These are phyloP conservation scores for Solidago caesia DNA, from an alignment of 129 eudicot species.

Conservation along the genomic window DNA sequence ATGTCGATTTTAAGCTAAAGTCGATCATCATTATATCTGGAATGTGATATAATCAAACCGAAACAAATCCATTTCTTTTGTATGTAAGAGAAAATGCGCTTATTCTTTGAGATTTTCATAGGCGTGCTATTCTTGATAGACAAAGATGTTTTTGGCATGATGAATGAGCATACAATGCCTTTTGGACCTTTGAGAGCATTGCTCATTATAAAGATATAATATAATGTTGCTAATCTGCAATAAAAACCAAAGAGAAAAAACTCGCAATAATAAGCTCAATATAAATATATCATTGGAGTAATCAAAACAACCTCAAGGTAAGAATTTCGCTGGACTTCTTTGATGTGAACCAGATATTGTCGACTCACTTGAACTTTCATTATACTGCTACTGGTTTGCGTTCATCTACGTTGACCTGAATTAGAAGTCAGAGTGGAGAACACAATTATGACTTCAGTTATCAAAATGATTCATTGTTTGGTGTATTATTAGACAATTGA, in stretches of 20 bases:
- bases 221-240: neutral
- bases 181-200: neutral
- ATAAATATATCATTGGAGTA: neutral
- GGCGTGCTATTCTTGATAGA: neutral
- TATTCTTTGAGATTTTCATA: neutral
- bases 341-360: neutral
- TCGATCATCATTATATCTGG: no score
- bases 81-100: no score
- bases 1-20: no score
- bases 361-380: neutral
- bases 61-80: no score
- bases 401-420: slow-evolving; percentile 31
- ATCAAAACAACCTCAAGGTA: neutral
- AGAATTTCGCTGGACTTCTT: slow-evolving; percentile 2
- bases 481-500: neutral
- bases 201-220: neutral
- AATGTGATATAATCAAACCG: no score
- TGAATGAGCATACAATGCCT: neutral
- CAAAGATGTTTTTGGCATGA: neutral
- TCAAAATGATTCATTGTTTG: neutral
- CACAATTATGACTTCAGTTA: neutral
- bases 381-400: slow-evolving; percentile 36
- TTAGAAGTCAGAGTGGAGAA: slow-evolving; percentile 4
- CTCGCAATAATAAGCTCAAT: slow-evolving; percentile 8
- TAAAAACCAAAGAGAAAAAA: neutral